Base-by-base conservation (phyloP, 805 yeast genomes). In the Saccharomycopsis javanensis region DNA sequence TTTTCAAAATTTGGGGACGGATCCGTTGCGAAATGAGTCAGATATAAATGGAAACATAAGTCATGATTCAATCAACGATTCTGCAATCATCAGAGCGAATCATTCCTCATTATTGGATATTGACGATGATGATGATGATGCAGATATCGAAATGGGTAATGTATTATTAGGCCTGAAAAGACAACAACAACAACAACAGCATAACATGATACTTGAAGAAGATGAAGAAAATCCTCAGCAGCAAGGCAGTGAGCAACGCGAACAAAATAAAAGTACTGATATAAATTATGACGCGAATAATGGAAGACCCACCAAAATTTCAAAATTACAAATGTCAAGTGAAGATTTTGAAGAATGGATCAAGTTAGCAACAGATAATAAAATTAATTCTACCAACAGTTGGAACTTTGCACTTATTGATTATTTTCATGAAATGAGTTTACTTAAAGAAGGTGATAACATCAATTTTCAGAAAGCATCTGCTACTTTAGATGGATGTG, bases 341-440 rank as follows among this genome's bases (percentile, higher is more conserved):
- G 81, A 78, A 15, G 78, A 83, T 64, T 86, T 85, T 63, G 92
- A 87, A 63, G 79, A 79, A 67, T 87, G 95, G 94, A 83, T 87
- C 73, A 82, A 83, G 60, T 77, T 87, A 75, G 91, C 89, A 25
- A 85, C 89, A 0, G 90, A 84, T 64, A 88, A 87, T 63, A 89
- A 87, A 68, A 88, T 90, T 72, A 91, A 86, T 60, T 78, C 89
- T 0, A 75, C 84, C 37, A 91, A 91, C 68, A 83, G 94, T 65
- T 91, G 97, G 96, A 85, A 86, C 64, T 82, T 89, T 66, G 96
- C 91, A 0, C 75, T 91, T 65, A 91, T 91, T 65, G 97, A 91
- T 69, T 91, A 90, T 69, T 91, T 91, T 67, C 86, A 90, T 65
- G 96, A 88, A 65, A 75, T 89, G 70, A 79, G 86, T 28, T 78